A percentile compares a stretch with the other conserved stretches of the same genome.
These are phyloP conservation scores for Daldinia sp. DNA, from an alignment of 2,329 filamentous ascomycete genomes.

Conservation along the genomic window DNA sequence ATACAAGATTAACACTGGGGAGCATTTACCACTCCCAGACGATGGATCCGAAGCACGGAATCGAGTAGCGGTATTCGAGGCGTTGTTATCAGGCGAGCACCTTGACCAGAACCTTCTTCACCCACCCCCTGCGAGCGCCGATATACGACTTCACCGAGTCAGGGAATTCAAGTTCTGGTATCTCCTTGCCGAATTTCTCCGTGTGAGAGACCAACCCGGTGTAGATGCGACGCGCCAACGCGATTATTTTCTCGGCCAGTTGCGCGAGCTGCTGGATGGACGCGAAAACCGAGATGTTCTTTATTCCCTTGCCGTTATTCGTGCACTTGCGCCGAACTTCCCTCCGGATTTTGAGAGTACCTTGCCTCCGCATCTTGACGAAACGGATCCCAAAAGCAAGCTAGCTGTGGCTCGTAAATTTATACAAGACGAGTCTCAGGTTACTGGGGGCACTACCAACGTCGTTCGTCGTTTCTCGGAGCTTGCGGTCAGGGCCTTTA, in stretches of 20 bases:
- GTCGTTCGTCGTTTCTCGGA: constrained; percentile 75
- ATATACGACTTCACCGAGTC: constrained; percentile 62
- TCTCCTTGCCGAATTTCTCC: constrained; percentile 75
- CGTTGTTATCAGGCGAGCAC: constrained; percentile 76
- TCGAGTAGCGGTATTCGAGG: constrained; percentile 78
- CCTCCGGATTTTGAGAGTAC: constrained; percentile 65
- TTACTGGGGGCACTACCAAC: constrained; percentile 75
- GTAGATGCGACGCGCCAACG: constrained; percentile 62
- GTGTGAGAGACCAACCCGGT: constrained; percentile 64
- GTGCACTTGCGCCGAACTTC: constrained; percentile 74
- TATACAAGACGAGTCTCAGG: constrained; percentile 69
- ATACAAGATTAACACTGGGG: constrained; percentile 47
- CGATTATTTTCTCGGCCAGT: constrained; percentile 69
- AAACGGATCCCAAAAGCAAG: constrained; percentile 71
- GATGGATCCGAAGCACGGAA: constrained; percentile 71
- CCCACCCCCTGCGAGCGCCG: constrained; percentile 57
- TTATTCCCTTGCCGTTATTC: constrained; percentile 84
- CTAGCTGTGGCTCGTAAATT: constrained; percentile 75
- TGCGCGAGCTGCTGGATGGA: constrained; percentile 77
- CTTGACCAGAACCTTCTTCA: constrained; percentile 66
- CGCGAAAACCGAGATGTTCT: constrained; percentile 89
- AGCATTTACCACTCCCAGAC: constrained; percentile 59
- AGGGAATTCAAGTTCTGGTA: constrained; percentile 85
- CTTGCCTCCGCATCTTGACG: constrained; percentile 67
- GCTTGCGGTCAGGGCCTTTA: constrained; percentile 68